Evolutionary conservation across 225 moss, liverwort and hornwort species (phyloP).

Genomic region (Asterella californica): DNA sequence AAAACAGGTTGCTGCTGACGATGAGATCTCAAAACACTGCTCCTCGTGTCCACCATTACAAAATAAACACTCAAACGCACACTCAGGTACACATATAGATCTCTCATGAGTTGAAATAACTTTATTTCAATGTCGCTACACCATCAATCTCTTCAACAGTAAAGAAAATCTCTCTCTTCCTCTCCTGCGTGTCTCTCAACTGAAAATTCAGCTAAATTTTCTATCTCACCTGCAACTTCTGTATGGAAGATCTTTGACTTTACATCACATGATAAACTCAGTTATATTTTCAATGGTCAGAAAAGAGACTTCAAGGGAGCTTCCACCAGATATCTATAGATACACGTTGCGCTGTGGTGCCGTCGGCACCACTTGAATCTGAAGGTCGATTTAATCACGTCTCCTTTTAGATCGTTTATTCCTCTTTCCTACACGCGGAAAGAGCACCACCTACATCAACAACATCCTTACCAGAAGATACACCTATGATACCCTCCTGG

Average conservation of each 20-base stretch:
- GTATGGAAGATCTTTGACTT: slow-evolving; percentile 9
- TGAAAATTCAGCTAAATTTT: too few relatives aligned
- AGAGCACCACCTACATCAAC: slow-evolving; percentile 49
- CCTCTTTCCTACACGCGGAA: slow-evolving; percentile 58
- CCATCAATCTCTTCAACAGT: too few relatives aligned
- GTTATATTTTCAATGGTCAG: not conserved
- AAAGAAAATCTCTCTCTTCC: too few relatives aligned
- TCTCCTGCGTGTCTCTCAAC: too few relatives aligned
- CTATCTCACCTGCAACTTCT: slow-evolving; percentile 15
- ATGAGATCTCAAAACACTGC: too few relatives aligned
- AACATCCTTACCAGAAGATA: slow-evolving; percentile 22
- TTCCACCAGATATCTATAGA: slow-evolving; percentile 11
- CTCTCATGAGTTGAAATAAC: too few relatives aligned
- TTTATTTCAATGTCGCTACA: too few relatives aligned
- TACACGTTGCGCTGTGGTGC: slow-evolving; percentile 10
- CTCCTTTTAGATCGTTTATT: slow-evolving; percentile 88
- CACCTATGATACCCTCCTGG: slow-evolving; percentile 35
- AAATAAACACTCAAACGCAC: too few relatives aligned
- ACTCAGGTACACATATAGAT: too few relatives aligned
- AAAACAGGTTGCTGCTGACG: too few relatives aligned
- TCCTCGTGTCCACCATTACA: too few relatives aligned
- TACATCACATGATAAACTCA: not conserved
- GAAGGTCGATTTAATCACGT: slow-evolving; percentile 34
- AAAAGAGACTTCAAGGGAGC: slow-evolving; percentile 14
- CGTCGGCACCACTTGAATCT: slow-evolving; percentile 5